Conservation (phyloP, 164 flowering plant species). For the Chimonanthus salicifolius region DNA sequence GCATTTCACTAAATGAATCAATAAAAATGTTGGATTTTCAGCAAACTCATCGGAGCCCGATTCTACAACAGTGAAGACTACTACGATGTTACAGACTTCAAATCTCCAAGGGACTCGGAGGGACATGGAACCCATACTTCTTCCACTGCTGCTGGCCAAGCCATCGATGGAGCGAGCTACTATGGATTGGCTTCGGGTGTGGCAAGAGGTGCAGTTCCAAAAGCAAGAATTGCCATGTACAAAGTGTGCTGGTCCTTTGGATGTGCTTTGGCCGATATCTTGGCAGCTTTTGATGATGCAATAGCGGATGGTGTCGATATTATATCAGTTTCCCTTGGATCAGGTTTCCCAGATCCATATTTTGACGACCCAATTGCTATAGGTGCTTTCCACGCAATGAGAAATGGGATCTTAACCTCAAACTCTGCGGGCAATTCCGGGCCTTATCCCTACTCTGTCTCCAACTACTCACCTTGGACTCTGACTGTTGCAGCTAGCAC, state of each 20-base stretch:
- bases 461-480: conserved; percentile 19
- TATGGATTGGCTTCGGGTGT: conserved; percentile 16
- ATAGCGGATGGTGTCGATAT: conserved; percentile 25
- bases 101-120: conserved; percentile 18
- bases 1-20: not conserved
- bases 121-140: conserved; percentile 26
- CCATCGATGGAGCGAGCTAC: conserved; percentile 10
- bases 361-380: conserved; percentile 15
- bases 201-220: conserved; percentile 19
- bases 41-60: conserved; percentile 33
- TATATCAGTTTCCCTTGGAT: conserved; percentile 19
- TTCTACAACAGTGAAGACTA: conserved; percentile 17
- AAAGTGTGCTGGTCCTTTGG: conserved; percentile 19
- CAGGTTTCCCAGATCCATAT: not conserved
- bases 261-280: conserved; percentile 14
- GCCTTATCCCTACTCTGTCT: not conserved
- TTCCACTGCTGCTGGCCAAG: conserved; percentile 22
- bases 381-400: conserved; percentile 24
- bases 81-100: conserved; percentile 5
- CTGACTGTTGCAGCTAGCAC: conserved; percentile 22
- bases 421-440: conserved; percentile 19
- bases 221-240: conserved; percentile 20
- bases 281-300: conserved; percentile 26
- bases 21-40: conserved; percentile 9
- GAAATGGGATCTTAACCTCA: conserved; percentile 15